These are phyloP conservation scores for Verruconis gallopava DNA, from an alignment of 2,329 filamentous ascomycete genomes.

Conservation along the genomic window DNA sequence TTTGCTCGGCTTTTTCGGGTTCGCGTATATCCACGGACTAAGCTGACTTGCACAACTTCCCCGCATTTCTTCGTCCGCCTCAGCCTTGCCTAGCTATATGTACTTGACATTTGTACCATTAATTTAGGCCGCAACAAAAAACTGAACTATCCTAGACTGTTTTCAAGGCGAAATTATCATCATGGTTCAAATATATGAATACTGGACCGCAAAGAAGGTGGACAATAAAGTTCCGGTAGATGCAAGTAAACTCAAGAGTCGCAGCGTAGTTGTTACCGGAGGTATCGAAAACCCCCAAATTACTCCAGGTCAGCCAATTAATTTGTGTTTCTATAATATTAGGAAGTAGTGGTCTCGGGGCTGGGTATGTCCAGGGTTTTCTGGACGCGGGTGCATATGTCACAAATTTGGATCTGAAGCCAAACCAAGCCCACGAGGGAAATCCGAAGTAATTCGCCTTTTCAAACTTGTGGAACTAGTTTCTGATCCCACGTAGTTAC, in stretches of 20 bases:
- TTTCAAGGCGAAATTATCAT: too few relatives aligned
- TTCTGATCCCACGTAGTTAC: slow-evolving; percentile 4
- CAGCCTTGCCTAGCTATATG: too few relatives aligned
- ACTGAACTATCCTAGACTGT: too few relatives aligned
- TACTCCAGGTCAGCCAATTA: background rate
- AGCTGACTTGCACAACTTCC: too few relatives aligned
- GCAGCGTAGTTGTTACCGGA: slow-evolving; percentile 4
- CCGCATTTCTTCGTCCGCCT: too few relatives aligned
- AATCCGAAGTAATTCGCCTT: slow-evolving; percentile 3
- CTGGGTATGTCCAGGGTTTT: slow-evolving; percentile 8
- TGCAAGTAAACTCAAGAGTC: background rate
- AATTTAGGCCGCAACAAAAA: too few relatives aligned
- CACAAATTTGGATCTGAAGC: slow-evolving; percentile 9
- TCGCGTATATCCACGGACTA: too few relatives aligned
- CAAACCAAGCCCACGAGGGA: slow-evolving; percentile 1
- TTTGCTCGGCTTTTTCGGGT: too few relatives aligned
- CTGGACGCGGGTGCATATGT: background rate
- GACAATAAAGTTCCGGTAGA: slow-evolving; percentile 3
- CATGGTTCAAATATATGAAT: background rate
- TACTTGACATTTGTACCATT: too few relatives aligned
- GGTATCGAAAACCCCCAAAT: slow-evolving; percentile 1
- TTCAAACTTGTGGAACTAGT: too few relatives aligned
- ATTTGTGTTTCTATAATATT: background rate
- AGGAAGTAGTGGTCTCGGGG: slow-evolving; percentile 10
- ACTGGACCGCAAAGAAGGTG: background rate